Evolutionary conservation across 73 alveolate genomes (phyloP).

Genomic region (Durusdinium trenchii): DNA sequence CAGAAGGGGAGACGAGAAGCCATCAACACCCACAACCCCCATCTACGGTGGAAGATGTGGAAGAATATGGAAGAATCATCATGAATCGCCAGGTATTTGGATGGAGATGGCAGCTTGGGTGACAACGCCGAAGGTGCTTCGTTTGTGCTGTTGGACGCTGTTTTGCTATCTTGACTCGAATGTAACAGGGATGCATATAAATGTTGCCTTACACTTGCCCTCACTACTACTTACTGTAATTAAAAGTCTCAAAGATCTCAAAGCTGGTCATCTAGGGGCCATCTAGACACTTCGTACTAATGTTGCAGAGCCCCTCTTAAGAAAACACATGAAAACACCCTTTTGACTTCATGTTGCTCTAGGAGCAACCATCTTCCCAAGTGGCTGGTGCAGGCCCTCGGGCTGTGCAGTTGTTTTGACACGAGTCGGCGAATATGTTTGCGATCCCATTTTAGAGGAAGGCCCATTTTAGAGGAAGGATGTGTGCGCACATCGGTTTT

Average conservation of each 20-base stretch:
- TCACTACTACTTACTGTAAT: neutral
- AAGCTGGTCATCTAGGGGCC: neutral
- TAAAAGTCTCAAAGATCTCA: neutral
- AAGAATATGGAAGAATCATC: neutral
- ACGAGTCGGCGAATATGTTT: too few relatives aligned
- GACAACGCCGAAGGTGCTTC: constrained; percentile 51
- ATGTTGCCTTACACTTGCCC: neutral
- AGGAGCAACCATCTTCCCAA: constrained; percentile 78
- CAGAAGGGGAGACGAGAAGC: neutral
- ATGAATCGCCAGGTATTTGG: constrained; percentile 21
- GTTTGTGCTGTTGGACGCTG: neutral
- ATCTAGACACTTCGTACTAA: too few relatives aligned
- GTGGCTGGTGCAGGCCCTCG: constrained; percentile 48
- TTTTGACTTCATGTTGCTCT: neutral
- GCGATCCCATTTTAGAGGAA: too few relatives aligned
- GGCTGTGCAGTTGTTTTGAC: neutral
- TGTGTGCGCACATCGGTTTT: too few relatives aligned
- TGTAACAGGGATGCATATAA: neutral
- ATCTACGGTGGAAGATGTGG: too few relatives aligned
- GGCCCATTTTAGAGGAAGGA: too few relatives aligned
- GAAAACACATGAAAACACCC: too few relatives aligned
- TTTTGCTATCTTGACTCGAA: neutral
- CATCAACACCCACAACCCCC: neutral
- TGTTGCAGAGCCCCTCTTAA: too few relatives aligned
- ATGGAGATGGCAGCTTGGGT: constrained; percentile 73